Conservation (phyloP, 139 green algal species). For the Spirogloea muscicola region DNA sequence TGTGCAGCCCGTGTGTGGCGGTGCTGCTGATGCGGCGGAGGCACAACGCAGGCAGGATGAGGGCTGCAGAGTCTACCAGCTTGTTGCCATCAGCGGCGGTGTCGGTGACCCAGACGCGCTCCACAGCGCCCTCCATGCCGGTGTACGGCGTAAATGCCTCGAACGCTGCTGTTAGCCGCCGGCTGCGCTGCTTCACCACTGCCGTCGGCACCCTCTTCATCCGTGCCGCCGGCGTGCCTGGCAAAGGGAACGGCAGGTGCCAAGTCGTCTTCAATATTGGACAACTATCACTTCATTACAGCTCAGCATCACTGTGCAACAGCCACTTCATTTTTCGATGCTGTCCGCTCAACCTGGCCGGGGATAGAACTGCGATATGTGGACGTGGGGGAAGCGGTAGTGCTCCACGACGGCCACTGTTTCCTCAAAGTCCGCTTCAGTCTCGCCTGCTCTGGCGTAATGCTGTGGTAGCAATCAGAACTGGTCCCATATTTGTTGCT, state of each 20-base stretch:
- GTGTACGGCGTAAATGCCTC: constrained; percentile 66
- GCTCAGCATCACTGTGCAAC: neutral
- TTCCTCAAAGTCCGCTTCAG: constrained; percentile 63
- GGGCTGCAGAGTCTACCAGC: constrained; percentile 67
- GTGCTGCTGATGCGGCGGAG: too few relatives aligned
- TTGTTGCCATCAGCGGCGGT: constrained; percentile 65
- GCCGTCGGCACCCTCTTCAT: constrained; percentile 72
- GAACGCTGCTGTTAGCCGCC: constrained; percentile 64
- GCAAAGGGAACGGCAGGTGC: constrained; percentile 1
- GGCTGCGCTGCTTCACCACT: constrained; percentile 53
- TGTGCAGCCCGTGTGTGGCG: too few relatives aligned
- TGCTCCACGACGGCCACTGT: constrained; percentile 73
- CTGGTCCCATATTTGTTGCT: constrained; percentile 2
- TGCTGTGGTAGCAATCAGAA: neutral
- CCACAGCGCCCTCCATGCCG: constrained; percentile 58
- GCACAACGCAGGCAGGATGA: too few relatives aligned
- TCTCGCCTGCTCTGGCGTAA: constrained; percentile 59
- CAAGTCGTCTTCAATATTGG: neutral
- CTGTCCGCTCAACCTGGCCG: constrained; percentile 45
- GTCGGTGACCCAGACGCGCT: constrained; percentile 79
- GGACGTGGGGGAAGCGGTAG: constrained; percentile 75
- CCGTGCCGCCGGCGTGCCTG: constrained; percentile 81
- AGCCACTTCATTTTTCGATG: neutral
- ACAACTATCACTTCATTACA: neutral
- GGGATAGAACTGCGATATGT: constrained; percentile 92